phyloP scores from a whole-genome alignment of 129 eudicot genomes.

The Smallanthus sonchifolius region DNA sequence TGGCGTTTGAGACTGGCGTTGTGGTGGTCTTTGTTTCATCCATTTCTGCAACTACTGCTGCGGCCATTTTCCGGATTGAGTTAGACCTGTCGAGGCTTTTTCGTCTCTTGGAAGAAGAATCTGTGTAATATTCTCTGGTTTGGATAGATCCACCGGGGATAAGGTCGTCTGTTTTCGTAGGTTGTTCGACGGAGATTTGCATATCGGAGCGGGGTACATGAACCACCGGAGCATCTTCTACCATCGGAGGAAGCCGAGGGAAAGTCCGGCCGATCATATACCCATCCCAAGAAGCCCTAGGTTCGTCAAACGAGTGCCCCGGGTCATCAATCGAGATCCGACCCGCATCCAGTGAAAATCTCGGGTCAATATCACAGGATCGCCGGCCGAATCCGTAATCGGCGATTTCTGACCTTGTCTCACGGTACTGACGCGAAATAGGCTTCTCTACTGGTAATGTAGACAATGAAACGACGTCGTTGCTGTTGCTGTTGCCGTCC shows the following conservation, averaged over 20 bases:
- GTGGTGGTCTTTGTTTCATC: constrained; percentile 48
- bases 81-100: constrained; percentile 89
- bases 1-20: constrained; percentile 42
- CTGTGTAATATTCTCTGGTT: constrained; percentile 81
- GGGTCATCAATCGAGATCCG: constrained; percentile 82
- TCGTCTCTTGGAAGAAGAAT: constrained; percentile 81
- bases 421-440: constrained; percentile 53
- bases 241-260: constrained; percentile 81
- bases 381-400: constrained; percentile 89
- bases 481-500: constrained; percentile 28
- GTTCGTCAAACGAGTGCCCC: constrained; percentile 89
- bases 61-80: constrained; percentile 83
- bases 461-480: constrained; percentile 37
- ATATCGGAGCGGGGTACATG: constrained; percentile 50
- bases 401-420: constrained; percentile 83
- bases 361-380: constrained; percentile 86
- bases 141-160: constrained; percentile 81
- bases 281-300: constrained; percentile 97
- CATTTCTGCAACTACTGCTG: constrained; percentile 82
- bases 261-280: constrained; percentile 59
- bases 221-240: constrained; percentile 60
- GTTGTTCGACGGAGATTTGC: constrained; percentile 60
- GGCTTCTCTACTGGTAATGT: constrained; percentile 65
- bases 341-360: constrained; percentile 85
- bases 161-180: constrained; percentile 24